Conservation (phyloP, 768 basidiomycete species). For the Leccinum subgranulosum region DNA sequence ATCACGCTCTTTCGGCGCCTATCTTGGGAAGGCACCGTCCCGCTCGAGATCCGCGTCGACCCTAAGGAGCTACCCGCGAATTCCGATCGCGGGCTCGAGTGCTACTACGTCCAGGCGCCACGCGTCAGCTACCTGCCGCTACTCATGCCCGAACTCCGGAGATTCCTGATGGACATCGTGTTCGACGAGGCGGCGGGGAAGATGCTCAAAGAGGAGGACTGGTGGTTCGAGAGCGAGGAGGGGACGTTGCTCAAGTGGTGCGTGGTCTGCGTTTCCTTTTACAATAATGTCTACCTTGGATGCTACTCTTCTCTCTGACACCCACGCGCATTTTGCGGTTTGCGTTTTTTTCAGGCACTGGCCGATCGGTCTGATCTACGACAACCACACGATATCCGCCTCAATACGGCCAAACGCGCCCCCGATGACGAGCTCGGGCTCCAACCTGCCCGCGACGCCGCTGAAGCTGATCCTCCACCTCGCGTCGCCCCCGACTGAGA, state of each 20-base stretch:
- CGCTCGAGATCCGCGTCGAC: constrained; percentile 86
- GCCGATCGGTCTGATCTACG: constrained; percentile 94
- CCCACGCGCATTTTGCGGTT: constrained; percentile 7
- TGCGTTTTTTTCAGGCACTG: constrained; percentile 74
- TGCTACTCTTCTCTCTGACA: background rate
- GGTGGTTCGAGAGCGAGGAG: constrained; percentile 96
- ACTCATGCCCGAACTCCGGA: constrained; percentile 81
- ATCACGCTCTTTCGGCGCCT: constrained; percentile 84
- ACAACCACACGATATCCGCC: constrained; percentile 68
- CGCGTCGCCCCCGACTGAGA: constrained; percentile 82
- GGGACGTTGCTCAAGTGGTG: constrained; percentile 86
- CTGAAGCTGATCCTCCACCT: constrained; percentile 85
- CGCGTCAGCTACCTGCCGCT: constrained; percentile 92
- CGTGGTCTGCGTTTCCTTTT: constrained; percentile 22
- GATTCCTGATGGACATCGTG: constrained; percentile 88
- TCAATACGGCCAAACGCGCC: constrained; percentile 44
- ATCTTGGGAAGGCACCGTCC: constrained; percentile 89
- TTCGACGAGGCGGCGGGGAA: constrained; percentile 83
- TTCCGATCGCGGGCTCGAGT: constrained; percentile 85
- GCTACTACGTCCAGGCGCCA: constrained; percentile 88
- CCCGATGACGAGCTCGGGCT: constrained; percentile 37
- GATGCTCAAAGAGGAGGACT: constrained; percentile 79
- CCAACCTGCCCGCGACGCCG: constrained; percentile 44
- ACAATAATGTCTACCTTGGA: background rate
- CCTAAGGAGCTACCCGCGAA: constrained; percentile 87